These are phyloP conservation scores for Scortechinia acanthostroma DNA, from an alignment of 2,329 filamentous ascomycete genomes.

Conservation along the genomic window DNA sequence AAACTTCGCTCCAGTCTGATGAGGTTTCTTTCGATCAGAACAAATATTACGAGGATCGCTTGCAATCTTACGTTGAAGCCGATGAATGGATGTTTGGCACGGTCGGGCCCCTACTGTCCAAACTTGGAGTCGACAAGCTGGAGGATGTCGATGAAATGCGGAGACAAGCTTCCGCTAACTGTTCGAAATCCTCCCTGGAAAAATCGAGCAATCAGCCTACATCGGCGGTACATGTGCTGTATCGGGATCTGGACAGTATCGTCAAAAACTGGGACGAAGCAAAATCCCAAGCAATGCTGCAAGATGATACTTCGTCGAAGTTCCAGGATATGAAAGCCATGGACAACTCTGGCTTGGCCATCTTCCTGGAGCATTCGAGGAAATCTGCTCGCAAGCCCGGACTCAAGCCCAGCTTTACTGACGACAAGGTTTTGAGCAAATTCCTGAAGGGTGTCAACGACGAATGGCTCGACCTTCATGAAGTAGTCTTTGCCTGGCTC, in stretches of 20 bases:
- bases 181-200: no score
- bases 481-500: slow-evolving; percentile 45
- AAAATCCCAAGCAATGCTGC: slow-evolving; percentile 29
- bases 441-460: slow-evolving; percentile 36
- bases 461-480: slow-evolving; percentile 34
- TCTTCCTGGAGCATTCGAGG: slow-evolving; percentile 48
- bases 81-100: slow-evolving; percentile 50
- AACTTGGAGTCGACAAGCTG: slow-evolving; percentile 35
- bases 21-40: slow-evolving; percentile 38
- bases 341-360: slow-evolving; percentile 35
- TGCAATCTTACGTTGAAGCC: slow-evolving; percentile 40
- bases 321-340: slow-evolving; percentile 35
- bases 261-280: slow-evolving; percentile 29
- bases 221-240: slow-evolving; percentile 6
- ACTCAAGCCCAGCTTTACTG: slow-evolving; percentile 21
- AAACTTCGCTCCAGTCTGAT: slow-evolving; percentile 31
- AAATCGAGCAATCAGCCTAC: slow-evolving; percentile 3
- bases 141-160: slow-evolving; percentile 27
- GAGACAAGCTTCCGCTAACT: background rate
- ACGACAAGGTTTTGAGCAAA: slow-evolving; percentile 5
- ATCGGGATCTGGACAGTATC: slow-evolving; percentile 8
- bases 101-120: slow-evolving; percentile 38
- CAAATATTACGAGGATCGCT: slow-evolving; percentile 43
- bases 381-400: slow-evolving; percentile 29
- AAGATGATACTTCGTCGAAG: slow-evolving; percentile 36